phyloP scores from a whole-genome alignment of 106 monocot genomes.

The Iris macrosiphon region DNA sequence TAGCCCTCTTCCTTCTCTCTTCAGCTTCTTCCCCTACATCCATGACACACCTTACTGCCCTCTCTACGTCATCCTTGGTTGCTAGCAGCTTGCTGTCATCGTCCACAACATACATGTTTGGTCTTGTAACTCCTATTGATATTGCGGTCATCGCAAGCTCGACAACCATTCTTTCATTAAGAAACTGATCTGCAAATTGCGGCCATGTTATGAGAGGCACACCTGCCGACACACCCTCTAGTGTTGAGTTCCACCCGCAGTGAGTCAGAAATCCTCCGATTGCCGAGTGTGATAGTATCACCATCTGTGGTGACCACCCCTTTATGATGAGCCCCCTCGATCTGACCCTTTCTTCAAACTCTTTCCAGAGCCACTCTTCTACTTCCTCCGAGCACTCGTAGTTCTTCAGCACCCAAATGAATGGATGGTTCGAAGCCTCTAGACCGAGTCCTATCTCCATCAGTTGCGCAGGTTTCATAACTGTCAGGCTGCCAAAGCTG shows the following conservation, averaged over 20 bases:
- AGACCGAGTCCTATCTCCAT: slow-evolving; percentile 47
- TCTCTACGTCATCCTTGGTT: slow-evolving; percentile 20
- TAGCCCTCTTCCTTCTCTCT: slow-evolving; percentile 32
- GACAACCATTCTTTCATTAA: slow-evolving; percentile 38
- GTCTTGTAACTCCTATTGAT: slow-evolving; percentile 15
- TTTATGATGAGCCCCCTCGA: slow-evolving; percentile 22
- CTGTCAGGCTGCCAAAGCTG: slow-evolving; percentile 36
- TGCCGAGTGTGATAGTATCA: slow-evolving; percentile 38
- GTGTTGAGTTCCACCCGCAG: no score
- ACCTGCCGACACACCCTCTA: slow-evolving; percentile 37
- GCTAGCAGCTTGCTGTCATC: neutral
- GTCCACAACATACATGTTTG: neutral
- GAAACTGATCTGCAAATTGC: slow-evolving; percentile 40
- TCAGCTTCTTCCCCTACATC: slow-evolving; percentile 27
- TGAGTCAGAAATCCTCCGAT: no score
- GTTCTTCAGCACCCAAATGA: slow-evolving; percentile 56
- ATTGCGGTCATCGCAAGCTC: slow-evolving; percentile 33
- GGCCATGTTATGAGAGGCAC: slow-evolving; percentile 46
- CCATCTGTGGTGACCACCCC: slow-evolving; percentile 64
- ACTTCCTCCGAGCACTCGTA: slow-evolving; percentile 10
- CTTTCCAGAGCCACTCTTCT: slow-evolving; percentile 23
- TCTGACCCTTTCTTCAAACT: slow-evolving; percentile 32
- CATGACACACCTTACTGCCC: slow-evolving; percentile 33
- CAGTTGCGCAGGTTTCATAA: slow-evolving; percentile 17
- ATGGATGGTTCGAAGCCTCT: slow-evolving; percentile 34